Percentiles rank a stretch among this genome's conserved stretches.
phyloP scores from a whole-genome alignment of 805 yeast species.

The Millerago galiae region DNA sequence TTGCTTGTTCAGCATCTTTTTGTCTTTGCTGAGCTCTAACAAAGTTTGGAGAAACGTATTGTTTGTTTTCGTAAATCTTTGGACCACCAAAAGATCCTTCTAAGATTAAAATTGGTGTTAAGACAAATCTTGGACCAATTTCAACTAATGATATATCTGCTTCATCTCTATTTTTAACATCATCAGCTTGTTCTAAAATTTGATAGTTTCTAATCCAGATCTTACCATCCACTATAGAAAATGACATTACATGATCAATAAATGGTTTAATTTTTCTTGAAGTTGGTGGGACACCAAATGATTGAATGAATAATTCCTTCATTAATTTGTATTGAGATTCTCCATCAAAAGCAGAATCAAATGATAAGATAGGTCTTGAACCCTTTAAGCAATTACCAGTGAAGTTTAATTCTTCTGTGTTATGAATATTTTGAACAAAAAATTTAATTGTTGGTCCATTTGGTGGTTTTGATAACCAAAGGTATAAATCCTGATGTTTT shows the following conservation, averaged over 20 bases:
- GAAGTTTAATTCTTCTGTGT: constrained; percentile 91
- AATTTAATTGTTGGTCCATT: constrained; percentile 96
- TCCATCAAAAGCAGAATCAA: constrained; percentile 72
- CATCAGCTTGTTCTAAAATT: constrained; percentile 59
- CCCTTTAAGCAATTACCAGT: constrained; percentile 96
- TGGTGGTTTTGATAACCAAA: constrained; percentile 95
- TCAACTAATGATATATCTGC: constrained; percentile 75
- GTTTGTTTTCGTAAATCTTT: constrained; percentile 93
- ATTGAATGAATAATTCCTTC: constrained; percentile 76
- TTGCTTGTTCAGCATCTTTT: constrained; percentile 74
- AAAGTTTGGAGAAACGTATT: constrained; percentile 92
- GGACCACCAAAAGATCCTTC: constrained; percentile 99
- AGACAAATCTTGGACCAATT: constrained; percentile 93
- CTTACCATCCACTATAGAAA: constrained; percentile 86
- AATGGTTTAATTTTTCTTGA: constrained; percentile 93
- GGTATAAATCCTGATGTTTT: constrained; percentile 89
- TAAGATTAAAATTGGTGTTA: constrained; percentile 82
- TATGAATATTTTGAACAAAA: constrained; percentile 90
- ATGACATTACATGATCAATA: constrained; percentile 90
- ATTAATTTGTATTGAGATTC: constrained; percentile 64
- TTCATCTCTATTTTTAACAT: constrained; percentile 47
- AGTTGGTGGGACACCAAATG: constrained; percentile 92
- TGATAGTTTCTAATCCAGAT: constrained; percentile 96
- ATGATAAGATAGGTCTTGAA: constrained; percentile 87
- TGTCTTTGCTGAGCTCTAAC: constrained; percentile 84